Percentiles rank a stretch among this genome's conserved stretches.
Conservation (phyloP, 768 basidiomycete species). For the Lepiota brunneoincarnata region DNA sequence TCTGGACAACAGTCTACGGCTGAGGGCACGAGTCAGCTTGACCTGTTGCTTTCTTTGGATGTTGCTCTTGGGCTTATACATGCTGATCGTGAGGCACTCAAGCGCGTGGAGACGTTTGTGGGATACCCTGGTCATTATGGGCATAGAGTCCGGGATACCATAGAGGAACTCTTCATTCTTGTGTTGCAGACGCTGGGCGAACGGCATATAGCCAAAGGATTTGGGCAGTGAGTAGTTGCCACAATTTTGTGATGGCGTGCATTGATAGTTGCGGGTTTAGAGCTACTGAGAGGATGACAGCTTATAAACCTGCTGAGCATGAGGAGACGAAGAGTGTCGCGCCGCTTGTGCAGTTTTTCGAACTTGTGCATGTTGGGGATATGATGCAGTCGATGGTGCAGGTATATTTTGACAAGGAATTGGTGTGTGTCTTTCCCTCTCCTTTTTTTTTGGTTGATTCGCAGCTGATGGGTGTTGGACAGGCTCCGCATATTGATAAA, state of each 20-base stretch:
- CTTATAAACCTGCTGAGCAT: slow-evolving; percentile 89
- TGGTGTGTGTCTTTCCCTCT: slow-evolving; percentile 44
- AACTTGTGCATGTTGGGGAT: slow-evolving; percentile 94
- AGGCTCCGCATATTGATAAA: slow-evolving; percentile 87
- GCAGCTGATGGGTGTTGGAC: background rate
- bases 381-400: slow-evolving; percentile 98
- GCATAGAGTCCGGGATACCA: slow-evolving; percentile 83
- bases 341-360: slow-evolving; percentile 94
- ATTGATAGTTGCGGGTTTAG: slow-evolving; percentile 33
- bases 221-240: slow-evolving; percentile 55
- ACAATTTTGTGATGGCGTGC: slow-evolving; percentile 15
- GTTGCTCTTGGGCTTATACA: slow-evolving; percentile 91
- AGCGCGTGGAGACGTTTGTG: slow-evolving; percentile 88
- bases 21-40: slow-evolving; percentile 46
- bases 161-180: slow-evolving; percentile 91
- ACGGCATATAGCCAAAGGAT: slow-evolving; percentile 79
- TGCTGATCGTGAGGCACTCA: slow-evolving; percentile 85
- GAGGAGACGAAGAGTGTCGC: slow-evolving; percentile 81
- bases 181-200: slow-evolving; percentile 76
- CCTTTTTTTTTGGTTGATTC: background rate
- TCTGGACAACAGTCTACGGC: slow-evolving; percentile 2
- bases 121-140: slow-evolving; percentile 88
- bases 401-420: slow-evolving; percentile 96
- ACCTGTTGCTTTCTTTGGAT: slow-evolving; percentile 89
- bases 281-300: slow-evolving; percentile 84